phyloP scores from a whole-genome alignment of 176 grass and related monocot genomes.

The Ensete glaucum region DNA sequence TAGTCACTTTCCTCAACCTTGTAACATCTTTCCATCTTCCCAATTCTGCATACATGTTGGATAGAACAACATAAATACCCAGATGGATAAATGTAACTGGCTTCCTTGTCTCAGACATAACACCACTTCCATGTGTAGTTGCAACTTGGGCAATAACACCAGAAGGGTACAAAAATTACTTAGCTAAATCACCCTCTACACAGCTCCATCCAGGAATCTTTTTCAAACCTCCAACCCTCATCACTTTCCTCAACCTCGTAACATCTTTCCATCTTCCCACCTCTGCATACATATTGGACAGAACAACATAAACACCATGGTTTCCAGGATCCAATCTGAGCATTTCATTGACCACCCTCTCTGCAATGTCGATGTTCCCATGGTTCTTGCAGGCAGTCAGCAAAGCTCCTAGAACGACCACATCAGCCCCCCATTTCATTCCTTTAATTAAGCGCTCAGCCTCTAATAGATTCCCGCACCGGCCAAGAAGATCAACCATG shows the following conservation, averaged over 20 bases:
- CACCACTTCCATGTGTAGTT: no score
- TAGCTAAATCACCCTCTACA: background rate
- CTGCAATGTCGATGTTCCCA: constrained; percentile 29
- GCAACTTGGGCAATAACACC: no score
- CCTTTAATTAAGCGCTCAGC: constrained; percentile 42
- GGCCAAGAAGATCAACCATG: constrained; percentile 48
- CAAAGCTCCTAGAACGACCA: constrained; percentile 31
- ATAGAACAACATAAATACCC: constrained; percentile 42
- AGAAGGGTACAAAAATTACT: background rate
- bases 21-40: constrained; percentile 44
- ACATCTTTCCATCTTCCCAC: constrained; percentile 49
- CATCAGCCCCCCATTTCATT: constrained; percentile 27
- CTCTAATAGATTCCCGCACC: constrained; percentile 25
- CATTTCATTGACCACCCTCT: constrained; percentile 37
- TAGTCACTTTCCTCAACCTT: constrained; percentile 47
- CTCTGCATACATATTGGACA: constrained; percentile 51
- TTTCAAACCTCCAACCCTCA: constrained; percentile 25
- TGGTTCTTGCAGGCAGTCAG: constrained; percentile 49
- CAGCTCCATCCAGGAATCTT: constrained; percentile 44
- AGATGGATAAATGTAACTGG: no score
- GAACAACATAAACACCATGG: constrained; percentile 47
- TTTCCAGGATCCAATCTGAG: constrained; percentile 36
- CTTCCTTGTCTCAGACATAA: no score
- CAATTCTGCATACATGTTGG: constrained; percentile 42
- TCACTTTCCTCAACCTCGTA: constrained; percentile 39